Evolutionary conservation across 345 rosid genomes (phyloP), one percentile per base, ranked within the genome.

Genomic region (Hirschfeldia incana): DNA sequence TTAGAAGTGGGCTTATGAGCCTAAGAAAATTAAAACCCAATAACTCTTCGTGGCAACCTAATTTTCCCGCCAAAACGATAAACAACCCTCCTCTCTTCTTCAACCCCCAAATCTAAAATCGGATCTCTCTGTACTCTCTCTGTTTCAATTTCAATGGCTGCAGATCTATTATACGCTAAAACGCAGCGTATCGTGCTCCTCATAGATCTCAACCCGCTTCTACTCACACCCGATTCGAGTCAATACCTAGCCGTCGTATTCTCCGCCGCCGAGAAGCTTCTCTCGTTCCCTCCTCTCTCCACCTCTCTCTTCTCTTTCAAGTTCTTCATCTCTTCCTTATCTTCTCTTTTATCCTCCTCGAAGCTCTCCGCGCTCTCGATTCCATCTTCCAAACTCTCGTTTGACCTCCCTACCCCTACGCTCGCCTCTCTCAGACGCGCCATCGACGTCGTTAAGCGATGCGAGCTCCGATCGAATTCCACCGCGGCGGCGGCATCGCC

Each of bases 291-390:
- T 13, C 84, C 86, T 16, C 82, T 89, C 4, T 85, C 91, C 2
- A 70, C 83, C 8, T 86, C 97, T 15, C 88, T 95, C 30, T 95
- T 92, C 82, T 85, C 98, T 53, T 88, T 87, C 82, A 95, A 88
- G 28, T 92, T 87, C 98, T 37, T 82, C 79, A 92, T 33, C 83
- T 91, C 82, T 80, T 85, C 21, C 21, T 21, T 95, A 2, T 93
- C 97, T 55, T 92, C 99, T 3, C 85, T 95, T 12, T 88, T 93
- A 10, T 93, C 94, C 75, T 93, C 97, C 72, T 91, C 97, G 1
- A 95, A 89, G 81, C 89, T 93, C 69, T 85, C 89, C 17, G 21
- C 57, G 4, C 72, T 90, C 72, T 83, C 88, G 6, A 42, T 70
- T 69, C 78, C 92, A 5, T 87, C 90, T 6, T 81, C 80, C 7